Percentiles rank a stretch among this genome's conserved stretches.
phyloP scores from a whole-genome alignment of 2,329 filamentous ascomycete species.

The Aspergillus brunneoviolaceus region DNA sequence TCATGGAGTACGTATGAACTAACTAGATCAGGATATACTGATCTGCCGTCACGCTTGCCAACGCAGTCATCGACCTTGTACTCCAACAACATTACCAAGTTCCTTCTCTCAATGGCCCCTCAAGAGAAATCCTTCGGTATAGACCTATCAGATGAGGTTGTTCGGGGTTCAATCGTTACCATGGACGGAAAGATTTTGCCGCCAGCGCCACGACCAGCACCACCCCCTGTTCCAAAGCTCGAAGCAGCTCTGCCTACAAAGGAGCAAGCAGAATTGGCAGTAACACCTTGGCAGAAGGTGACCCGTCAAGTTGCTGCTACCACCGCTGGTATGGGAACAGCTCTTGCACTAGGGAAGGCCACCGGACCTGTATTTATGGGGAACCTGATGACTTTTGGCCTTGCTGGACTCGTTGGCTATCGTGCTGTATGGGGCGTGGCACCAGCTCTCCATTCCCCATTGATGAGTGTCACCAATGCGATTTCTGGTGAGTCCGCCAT shows the following conservation, averaged over 20 bases:
- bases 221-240: slow-evolving; percentile 54
- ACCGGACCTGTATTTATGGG: slow-evolving; percentile 84
- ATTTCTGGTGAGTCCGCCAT: slow-evolving; percentile 64
- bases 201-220: slow-evolving; percentile 67
- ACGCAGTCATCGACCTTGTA: slow-evolving; percentile 89
- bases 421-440: slow-evolving; percentile 83
- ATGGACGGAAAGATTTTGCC: slow-evolving; percentile 74
- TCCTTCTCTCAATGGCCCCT: slow-evolving; percentile 77
- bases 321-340: slow-evolving; percentile 74
- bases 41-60: slow-evolving; percentile 79
- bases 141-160: slow-evolving; percentile 79
- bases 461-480: slow-evolving; percentile 93
- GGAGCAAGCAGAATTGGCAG: slow-evolving; percentile 60
- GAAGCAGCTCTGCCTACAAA: slow-evolving; percentile 48
- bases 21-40: slow-evolving; percentile 65
- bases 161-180: slow-evolving; percentile 80
- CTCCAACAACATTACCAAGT: slow-evolving; percentile 91
- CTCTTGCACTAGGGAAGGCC: slow-evolving; percentile 73
- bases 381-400: slow-evolving; percentile 79
- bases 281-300: slow-evolving; percentile 81
- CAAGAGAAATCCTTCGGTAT: slow-evolving; percentile 76
- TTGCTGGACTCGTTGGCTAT: slow-evolving; percentile 84
- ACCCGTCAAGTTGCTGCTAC: slow-evolving; percentile 72
- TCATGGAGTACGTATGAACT: background rate
- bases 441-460: slow-evolving; percentile 79